Evolutionary conservation across 2,329 filamentous ascomycete species (phyloP).

Genomic region (Aschersonia sp.): DNA sequence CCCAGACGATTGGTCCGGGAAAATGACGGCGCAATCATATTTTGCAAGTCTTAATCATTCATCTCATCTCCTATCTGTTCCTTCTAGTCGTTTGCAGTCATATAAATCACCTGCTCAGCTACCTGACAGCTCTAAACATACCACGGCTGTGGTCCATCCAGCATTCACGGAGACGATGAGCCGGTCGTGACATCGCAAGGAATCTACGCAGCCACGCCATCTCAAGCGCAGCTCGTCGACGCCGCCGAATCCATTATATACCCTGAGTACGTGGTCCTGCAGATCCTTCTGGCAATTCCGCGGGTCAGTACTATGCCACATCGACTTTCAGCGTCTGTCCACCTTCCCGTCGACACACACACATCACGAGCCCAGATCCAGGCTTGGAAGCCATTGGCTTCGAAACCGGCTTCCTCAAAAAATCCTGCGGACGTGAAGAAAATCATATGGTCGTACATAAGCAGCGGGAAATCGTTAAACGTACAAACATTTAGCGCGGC

Average conservation of each 20-base stretch:
- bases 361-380: neutral
- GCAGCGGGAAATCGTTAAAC: neutral
- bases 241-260: neutral
- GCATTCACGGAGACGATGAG: neutral
- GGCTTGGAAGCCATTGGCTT: neutral
- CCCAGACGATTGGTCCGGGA: too few relatives aligned
- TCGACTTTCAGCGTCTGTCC: neutral
- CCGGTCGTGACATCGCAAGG: neutral
- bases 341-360: neutral
- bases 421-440: neutral
- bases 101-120: too few relatives aligned
- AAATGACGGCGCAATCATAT: too few relatives aligned
- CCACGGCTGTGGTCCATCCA: neutral
- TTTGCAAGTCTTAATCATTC: too few relatives aligned
- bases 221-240: neutral
- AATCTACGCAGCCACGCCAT: neutral
- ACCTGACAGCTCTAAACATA: neutral
- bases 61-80: too few relatives aligned
- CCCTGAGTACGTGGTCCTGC: neutral
- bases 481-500: neutral
- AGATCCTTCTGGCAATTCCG: neutral
- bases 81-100: too few relatives aligned
- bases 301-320: neutral
- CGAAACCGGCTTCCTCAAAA: neutral
- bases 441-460: neutral